A percentile compares a stretch with the other conserved stretches of the same genome.
These are phyloP conservation scores for Entomortierella lignicola DNA, from an alignment of 192 early-diverging fungal genomes.

Conservation along the genomic window DNA sequence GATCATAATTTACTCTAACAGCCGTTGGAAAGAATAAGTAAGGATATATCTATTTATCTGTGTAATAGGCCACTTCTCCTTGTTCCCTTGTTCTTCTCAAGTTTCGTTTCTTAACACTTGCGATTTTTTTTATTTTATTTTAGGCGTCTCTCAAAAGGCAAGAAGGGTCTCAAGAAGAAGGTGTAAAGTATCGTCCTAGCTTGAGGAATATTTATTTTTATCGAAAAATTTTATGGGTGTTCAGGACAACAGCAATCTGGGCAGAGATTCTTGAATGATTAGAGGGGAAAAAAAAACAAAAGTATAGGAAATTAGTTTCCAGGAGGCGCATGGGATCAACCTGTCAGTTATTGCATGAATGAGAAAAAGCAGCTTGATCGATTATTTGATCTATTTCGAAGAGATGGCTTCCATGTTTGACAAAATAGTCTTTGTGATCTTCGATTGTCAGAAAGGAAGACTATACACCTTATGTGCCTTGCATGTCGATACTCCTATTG, in stretches of 20 bases:
- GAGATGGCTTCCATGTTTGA: too few species aligned
- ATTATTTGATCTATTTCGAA: too few species aligned
- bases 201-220: neutral
- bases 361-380: too few species aligned
- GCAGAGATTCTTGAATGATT: neutral
- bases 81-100: neutral
- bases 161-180: constrained; percentile 99
- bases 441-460: too few species aligned
- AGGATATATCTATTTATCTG: constrained; percentile 4
- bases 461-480: too few species aligned
- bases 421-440: too few species aligned
- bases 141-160: constrained; percentile 97
- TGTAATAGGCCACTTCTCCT: neutral
- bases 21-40: constrained; percentile 59
- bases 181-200: constrained; percentile 73
- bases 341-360: too few species aligned
- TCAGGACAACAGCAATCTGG: neutral
- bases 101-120: neutral
- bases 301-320: neutral
- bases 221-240: neutral
- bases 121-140: neutral
- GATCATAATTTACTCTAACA: neutral
- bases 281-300: neutral
- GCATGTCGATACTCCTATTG: too few species aligned
- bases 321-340: neutral